A percentile compares a stretch with the other conserved stretches of the same genome.
Evolutionary conservation across 495 filamentous ascomycete genomes (phyloP).

Genomic region (Penicillium pulvis): DNA sequence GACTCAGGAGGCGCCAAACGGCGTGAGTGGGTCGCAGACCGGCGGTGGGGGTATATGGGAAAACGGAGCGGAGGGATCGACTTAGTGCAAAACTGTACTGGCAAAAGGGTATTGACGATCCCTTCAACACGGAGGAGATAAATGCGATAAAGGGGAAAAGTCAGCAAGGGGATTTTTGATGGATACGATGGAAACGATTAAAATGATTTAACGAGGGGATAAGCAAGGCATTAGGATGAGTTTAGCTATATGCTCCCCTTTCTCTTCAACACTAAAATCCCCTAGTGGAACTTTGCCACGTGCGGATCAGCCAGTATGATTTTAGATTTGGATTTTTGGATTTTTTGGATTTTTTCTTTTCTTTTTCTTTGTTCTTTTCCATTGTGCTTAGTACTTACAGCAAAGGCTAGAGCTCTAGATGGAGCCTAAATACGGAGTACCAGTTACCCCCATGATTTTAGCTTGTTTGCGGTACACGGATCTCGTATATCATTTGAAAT

Average conservation of each 20-base stretch:
- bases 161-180: not conserved
- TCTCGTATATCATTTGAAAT: too few relatives aligned
- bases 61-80: not conserved
- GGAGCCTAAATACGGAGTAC: too few relatives aligned
- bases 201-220: too few relatives aligned
- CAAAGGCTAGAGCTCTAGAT: too few relatives aligned
- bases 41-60: slow-evolving; percentile 12
- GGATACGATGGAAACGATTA: too few relatives aligned
- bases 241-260: not conserved
- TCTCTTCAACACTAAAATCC: not conserved
- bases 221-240: too few relatives aligned
- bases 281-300: slow-evolving; percentile 26
- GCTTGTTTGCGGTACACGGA: too few relatives aligned
- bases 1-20: slow-evolving; percentile 28
- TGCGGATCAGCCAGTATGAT: slow-evolving; percentile 23
- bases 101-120: not conserved
- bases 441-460: too few relatives aligned
- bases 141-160: not conserved
- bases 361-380: not conserved
- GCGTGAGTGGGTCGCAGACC: slow-evolving; percentile 21
- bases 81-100: not conserved
- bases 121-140: not conserved
- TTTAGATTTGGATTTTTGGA: not conserved
- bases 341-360: not conserved
- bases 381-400: too few relatives aligned